phyloP scores from a whole-genome alignment of 1,139 yeast species.

The Candida sojae region DNA sequence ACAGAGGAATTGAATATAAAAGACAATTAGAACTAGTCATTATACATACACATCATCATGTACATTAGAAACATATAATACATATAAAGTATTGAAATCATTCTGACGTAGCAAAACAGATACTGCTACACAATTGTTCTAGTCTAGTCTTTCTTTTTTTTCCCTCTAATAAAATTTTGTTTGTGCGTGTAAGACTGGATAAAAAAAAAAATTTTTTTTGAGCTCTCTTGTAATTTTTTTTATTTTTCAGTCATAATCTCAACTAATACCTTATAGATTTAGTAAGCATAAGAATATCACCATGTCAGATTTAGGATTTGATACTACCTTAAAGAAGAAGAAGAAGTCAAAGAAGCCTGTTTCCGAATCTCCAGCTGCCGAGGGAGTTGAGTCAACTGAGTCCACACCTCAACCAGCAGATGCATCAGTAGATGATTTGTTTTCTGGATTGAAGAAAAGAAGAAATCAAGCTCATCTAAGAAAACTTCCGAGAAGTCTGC shows the following conservation, averaged over 20 bases:
- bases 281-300: slow-evolving; percentile 2
- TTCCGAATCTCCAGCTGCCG: slow-evolving; percentile 7
- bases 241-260: slow-evolving; percentile 1
- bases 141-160: no score
- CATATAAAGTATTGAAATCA: no score
- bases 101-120: no score
- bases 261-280: background rate
- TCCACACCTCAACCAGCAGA: slow-evolving; percentile 20
- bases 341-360: slow-evolving; percentile 23
- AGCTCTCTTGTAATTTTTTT: background rate
- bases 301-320: slow-evolving; percentile 71
- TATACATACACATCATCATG: no score
- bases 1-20: slow-evolving; percentile 7
- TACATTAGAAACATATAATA: no score
- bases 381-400: slow-evolving; percentile 10
- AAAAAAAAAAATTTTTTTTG: slow-evolving; percentile 1
- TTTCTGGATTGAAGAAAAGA: slow-evolving; percentile 58
- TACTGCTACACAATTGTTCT: no score
- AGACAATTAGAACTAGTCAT: background rate
- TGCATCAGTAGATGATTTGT: slow-evolving; percentile 49
- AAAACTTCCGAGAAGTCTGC: slow-evolving; percentile 19
- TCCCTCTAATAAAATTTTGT: background rate
- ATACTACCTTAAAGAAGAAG: slow-evolving; percentile 65
- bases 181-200: slow-evolving; percentile 3
- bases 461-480: slow-evolving; percentile 31